phyloP scores from a whole-genome alignment of 345 rosid species.

The Hypericum perforatum region DNA sequence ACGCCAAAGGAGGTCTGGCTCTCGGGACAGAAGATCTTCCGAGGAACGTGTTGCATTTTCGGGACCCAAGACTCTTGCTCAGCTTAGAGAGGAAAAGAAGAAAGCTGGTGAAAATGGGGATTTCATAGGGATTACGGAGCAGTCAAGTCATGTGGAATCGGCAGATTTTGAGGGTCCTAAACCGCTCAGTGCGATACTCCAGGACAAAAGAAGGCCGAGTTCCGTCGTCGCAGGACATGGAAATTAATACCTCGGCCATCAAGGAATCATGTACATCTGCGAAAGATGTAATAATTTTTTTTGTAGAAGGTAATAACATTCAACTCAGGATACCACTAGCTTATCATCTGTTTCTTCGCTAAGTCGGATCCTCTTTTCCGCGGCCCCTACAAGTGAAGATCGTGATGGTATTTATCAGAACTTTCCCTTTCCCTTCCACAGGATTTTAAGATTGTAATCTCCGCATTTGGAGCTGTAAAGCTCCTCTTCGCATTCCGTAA shows the following conservation, averaged over 20 bases:
- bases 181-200: constrained; percentile 44
- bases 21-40: constrained; percentile 20
- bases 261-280: not conserved
- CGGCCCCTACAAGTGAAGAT: too few relatives aligned
- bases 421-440: too few relatives aligned
- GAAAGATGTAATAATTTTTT: not conserved
- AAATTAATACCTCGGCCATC: constrained; percentile 5
- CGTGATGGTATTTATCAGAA: too few relatives aligned
- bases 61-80: constrained; percentile 46
- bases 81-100: constrained; percentile 42
- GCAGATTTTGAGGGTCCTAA: constrained; percentile 43
- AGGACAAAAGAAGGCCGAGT: constrained; percentile 25
- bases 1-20: constrained; percentile 17
- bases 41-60: constrained; percentile 24
- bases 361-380: too few relatives aligned
- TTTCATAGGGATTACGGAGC: constrained; percentile 4
- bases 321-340: too few relatives aligned
- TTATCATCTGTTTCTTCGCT: too few relatives aligned
- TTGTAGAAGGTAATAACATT: constrained; percentile 1
- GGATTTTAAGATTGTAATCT: too few relatives aligned
- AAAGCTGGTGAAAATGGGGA: constrained; percentile 18
- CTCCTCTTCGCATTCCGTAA: too few relatives aligned
- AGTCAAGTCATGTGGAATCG: constrained; percentile 4
- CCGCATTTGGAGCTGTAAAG: too few relatives aligned
- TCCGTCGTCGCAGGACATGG: not conserved